Evolutionary conservation across 306 rosid species (phyloP).

Genomic region (Malus fusca): DNA sequence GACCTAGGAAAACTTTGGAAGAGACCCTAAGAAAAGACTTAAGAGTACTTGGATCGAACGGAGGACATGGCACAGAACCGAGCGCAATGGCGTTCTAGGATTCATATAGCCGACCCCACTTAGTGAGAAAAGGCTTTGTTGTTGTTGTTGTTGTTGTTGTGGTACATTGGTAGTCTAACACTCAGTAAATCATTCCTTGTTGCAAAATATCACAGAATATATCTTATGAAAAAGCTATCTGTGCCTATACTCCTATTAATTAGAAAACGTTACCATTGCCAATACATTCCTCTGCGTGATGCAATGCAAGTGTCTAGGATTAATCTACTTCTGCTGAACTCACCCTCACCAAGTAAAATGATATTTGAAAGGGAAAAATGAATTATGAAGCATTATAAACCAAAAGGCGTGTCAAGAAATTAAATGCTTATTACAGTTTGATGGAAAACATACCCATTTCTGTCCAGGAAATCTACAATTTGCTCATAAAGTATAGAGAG

Average conservation of each 20-base stretch:
- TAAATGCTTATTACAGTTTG: slow-evolving; percentile 3
- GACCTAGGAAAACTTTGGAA: too few species aligned
- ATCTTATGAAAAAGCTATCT: not conserved
- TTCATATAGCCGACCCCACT: too few species aligned
- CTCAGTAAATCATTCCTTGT: not conserved
- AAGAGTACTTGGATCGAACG: too few species aligned
- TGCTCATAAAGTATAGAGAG: slow-evolving; percentile 85
- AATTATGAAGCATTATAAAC: not conserved
- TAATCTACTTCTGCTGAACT: not conserved
- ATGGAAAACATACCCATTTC: slow-evolving; percentile 62
- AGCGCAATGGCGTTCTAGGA: too few species aligned
- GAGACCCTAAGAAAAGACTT: too few species aligned
- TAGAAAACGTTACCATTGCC: not conserved
- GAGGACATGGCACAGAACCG: too few species aligned
- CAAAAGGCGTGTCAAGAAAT: not conserved
- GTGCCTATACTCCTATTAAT: not conserved
- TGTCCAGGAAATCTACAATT: slow-evolving; percentile 81
- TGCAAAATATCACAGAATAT: not conserved
- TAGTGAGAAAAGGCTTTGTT: too few species aligned
- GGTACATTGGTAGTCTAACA: too few species aligned
- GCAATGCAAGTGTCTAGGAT: not conserved
- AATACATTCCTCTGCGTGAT: not conserved
- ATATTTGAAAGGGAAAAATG: not conserved
- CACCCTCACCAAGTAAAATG: not conserved
- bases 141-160: too few species aligned